These are phyloP conservation scores for Tetrahymena thermophila DNA, from an alignment of 73 alveolate genomes.

Conservation along the genomic window DNA sequence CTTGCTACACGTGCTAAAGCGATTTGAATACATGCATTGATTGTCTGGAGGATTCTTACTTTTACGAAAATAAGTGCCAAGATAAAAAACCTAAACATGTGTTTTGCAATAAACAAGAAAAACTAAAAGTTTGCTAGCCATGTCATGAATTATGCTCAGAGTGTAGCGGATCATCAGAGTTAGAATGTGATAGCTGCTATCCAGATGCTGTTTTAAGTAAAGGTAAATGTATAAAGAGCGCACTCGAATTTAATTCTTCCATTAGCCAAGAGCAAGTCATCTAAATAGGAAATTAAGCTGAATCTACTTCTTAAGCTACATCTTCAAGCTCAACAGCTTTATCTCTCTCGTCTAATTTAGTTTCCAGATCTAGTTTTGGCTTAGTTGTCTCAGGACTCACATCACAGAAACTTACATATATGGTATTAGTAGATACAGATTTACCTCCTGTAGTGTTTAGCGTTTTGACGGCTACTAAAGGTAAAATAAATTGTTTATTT, in stretches of 20 bases:
- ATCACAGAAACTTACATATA: not conserved
- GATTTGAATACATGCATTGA: not conserved
- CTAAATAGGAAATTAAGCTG: not conserved
- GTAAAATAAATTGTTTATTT: not conserved
- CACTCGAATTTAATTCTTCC: not conserved
- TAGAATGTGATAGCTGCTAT: not conserved
- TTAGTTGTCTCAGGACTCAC: not conserved
- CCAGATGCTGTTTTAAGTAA: not conserved
- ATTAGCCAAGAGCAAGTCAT: not conserved
- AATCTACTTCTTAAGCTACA: not conserved
- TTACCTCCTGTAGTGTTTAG: not conserved
- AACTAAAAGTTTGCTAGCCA: not conserved
- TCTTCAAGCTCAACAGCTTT: not conserved
- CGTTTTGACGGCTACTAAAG: not conserved
- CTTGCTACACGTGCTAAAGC: not conserved
- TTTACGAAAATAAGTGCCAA: not conserved
- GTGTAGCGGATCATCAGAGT: not conserved
- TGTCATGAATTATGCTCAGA: not conserved
- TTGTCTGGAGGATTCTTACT: not conserved
- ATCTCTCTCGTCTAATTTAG: not conserved
- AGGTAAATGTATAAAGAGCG: not conserved
- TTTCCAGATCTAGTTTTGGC: not conserved
- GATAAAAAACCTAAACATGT: not conserved
- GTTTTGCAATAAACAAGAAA: not conserved
- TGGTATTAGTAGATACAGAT: not conserved